These are phyloP conservation scores for Exidia glandulosa DNA, from an alignment of 768 basidiomycete species.

Conservation along the genomic window DNA sequence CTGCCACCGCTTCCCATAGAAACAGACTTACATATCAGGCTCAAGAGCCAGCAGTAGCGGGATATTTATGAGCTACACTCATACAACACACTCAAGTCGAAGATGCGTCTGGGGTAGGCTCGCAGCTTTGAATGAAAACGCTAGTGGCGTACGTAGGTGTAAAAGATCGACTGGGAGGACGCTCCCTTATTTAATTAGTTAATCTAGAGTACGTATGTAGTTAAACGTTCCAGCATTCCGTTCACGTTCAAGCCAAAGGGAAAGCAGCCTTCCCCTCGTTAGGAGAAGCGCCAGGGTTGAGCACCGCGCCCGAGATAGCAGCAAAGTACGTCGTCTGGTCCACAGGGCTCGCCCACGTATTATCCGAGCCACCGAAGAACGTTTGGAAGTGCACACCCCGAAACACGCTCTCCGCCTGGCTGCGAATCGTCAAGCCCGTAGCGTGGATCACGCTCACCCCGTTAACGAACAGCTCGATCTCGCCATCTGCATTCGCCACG, in stretches of 20 bases:
- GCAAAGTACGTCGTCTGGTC: slow-evolving; percentile 55
- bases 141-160: no score
- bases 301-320: slow-evolving; percentile 58
- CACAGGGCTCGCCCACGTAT: slow-evolving; percentile 46
- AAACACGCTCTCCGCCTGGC: slow-evolving; percentile 37
- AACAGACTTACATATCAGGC: no score
- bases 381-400: slow-evolving; percentile 63
- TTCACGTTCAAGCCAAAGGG: not conserved
- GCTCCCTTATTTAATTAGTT: no score
- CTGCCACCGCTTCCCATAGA: no score
- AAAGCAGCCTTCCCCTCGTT: not conserved
- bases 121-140: no score
- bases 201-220: no score
- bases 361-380: slow-evolving; percentile 54
- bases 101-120: no score
- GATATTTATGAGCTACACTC: no score
- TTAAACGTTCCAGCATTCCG: no score
- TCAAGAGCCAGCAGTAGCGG: no score
- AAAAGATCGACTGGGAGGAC: no score
- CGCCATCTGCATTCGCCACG: slow-evolving; percentile 62
- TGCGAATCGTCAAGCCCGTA: slow-evolving; percentile 43
- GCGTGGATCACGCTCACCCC: slow-evolving; percentile 55
- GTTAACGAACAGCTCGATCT: slow-evolving; percentile 54
- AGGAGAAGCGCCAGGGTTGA: slow-evolving; percentile 3
- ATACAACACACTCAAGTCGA: no score